These are phyloP conservation scores for Colletotrichum sp. DNA, from an alignment of 2,329 filamentous ascomycete species.

Conservation along the genomic window DNA sequence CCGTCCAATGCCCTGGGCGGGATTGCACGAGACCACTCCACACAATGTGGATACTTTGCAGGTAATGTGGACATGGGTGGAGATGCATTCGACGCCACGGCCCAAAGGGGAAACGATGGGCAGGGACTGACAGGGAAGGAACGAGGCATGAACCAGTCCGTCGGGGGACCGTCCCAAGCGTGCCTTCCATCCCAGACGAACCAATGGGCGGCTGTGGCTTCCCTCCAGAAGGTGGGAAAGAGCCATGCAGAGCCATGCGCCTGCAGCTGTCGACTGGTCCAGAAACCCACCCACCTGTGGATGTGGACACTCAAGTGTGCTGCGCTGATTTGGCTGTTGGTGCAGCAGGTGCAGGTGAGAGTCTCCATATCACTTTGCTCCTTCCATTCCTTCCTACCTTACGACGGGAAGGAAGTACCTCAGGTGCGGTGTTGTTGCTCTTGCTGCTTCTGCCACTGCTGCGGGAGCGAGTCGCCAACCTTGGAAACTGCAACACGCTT, in stretches of 20 bases:
- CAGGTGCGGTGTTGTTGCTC: background rate
- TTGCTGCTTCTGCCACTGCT: background rate
- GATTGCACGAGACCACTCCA: background rate
- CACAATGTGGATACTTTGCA: background rate
- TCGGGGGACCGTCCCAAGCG: background rate
- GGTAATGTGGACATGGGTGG: background rate
- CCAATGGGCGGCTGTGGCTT: background rate
- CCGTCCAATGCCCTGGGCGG: background rate
- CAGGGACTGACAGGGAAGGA: slow-evolving; percentile 2
- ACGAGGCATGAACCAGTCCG: slow-evolving; percentile 11
- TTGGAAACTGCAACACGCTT: background rate
- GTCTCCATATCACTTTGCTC: background rate
- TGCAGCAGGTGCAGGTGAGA: background rate
- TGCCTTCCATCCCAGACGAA: background rate
- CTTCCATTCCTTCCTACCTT: background rate
- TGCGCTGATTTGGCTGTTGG: background rate
- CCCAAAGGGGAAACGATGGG: background rate
- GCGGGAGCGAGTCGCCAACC: background rate
- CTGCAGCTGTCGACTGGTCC: background rate
- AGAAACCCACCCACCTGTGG: background rate
- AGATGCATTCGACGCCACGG: background rate
- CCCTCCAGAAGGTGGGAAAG: background rate
- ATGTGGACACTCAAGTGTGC: background rate
- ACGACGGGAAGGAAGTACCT: background rate
- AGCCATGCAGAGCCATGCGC: background rate